Evolutionary conservation across 495 filamentous ascomycete genomes (phyloP).

Genomic region (Trichoderma erinaceum): DNA sequence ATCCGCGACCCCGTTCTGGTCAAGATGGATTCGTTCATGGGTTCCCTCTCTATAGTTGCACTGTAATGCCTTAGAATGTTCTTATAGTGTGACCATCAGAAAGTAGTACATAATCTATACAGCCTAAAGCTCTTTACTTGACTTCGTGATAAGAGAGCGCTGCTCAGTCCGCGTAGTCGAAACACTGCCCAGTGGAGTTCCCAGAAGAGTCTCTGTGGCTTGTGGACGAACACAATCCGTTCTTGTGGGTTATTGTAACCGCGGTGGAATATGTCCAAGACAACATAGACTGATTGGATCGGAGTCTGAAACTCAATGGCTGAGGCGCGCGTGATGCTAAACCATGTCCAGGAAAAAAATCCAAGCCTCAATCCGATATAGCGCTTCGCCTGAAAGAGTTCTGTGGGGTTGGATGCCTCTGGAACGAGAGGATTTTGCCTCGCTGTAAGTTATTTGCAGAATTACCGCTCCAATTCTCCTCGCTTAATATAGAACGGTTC

Average conservation of each 20-base stretch:
- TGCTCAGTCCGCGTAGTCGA: background rate
- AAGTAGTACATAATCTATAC: background rate
- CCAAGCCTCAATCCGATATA: too few species aligned
- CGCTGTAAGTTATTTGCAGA: too few species aligned
- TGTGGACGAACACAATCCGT: background rate
- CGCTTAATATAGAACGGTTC: too few species aligned
- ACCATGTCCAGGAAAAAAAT: too few species aligned
- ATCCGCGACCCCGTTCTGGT: background rate
- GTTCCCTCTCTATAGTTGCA: background rate
- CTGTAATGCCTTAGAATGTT: background rate
- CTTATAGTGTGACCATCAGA: background rate
- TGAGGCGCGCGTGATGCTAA: background rate
- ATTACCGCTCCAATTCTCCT: too few species aligned
- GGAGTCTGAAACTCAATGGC: background rate
- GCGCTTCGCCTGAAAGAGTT: too few species aligned
- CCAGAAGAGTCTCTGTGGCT: background rate
- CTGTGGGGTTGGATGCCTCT: too few species aligned
- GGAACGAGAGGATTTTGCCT: too few species aligned
- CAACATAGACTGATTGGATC: background rate
- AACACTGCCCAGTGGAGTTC: background rate
- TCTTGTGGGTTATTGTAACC: background rate
- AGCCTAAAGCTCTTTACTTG: background rate
- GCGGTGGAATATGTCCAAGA: background rate
- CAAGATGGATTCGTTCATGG: background rate
- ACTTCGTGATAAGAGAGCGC: background rate